Evolutionary conservation across 2,329 filamentous ascomycete species (phyloP).

Genomic region (Colletotrichum sp.): DNA sequence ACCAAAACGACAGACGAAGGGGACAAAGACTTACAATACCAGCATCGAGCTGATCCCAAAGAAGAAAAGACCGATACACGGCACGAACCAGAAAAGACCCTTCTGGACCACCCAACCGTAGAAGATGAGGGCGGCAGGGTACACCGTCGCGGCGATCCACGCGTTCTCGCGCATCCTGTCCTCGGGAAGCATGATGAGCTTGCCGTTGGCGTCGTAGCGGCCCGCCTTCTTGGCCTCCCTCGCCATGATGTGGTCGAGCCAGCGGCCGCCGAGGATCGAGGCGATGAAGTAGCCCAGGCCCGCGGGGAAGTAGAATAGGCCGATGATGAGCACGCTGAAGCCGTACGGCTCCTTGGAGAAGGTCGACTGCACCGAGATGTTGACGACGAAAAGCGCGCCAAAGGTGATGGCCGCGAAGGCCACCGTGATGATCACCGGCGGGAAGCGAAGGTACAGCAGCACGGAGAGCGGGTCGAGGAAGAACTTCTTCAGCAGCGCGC

Average conservation of each 20-base stretch:
- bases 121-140: conserved; percentile 72
- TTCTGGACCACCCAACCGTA: conserved; percentile 78
- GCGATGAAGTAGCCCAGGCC: conserved; percentile 75
- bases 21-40: conserved; percentile 58
- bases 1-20: not conserved
- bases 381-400: conserved; percentile 76
- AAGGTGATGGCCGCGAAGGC: conserved; percentile 79
- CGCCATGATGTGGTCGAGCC: conserved; percentile 84
- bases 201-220: conserved; percentile 70
- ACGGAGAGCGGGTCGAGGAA: conserved; percentile 77
- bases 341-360: conserved; percentile 72
- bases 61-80: conserved; percentile 70
- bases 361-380: conserved; percentile 75
- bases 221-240: conserved; percentile 74
- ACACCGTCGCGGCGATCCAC: conserved; percentile 74
- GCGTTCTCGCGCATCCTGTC: conserved; percentile 85
- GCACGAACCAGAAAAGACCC: conserved; percentile 68
- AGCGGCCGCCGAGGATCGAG: conserved; percentile 73
- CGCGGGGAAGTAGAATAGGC: conserved; percentile 78
- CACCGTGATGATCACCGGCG: conserved; percentile 75
- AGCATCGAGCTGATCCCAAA: conserved; percentile 83
- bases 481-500: conserved; percentile 59
- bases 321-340: conserved; percentile 72
- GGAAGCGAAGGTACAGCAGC: conserved; percentile 74
- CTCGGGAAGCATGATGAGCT: conserved; percentile 73